These are phyloP conservation scores for Spizellomyces punctatus DNA, from an alignment of 192 early-diverging fungal species.

Conservation along the genomic window DNA sequence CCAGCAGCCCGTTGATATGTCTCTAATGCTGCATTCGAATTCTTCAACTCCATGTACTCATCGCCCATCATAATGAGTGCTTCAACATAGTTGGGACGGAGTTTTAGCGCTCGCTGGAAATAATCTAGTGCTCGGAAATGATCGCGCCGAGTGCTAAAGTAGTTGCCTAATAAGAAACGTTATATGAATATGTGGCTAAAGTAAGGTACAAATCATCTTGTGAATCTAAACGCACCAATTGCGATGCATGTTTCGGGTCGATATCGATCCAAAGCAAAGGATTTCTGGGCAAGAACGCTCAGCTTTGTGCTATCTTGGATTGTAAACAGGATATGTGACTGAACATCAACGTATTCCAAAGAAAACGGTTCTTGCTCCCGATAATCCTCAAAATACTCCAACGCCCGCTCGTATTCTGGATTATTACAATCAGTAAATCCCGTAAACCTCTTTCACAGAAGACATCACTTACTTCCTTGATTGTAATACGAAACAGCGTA, in stretches of 20 bases:
- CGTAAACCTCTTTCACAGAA: neutral
- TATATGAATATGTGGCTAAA: neutral
- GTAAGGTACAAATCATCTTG: neutral
- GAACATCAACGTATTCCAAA: conserved; percentile 80
- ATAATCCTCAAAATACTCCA: conserved; percentile 69
- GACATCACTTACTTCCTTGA: conserved; percentile 9
- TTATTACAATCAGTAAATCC: neutral
- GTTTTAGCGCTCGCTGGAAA: conserved; percentile 81
- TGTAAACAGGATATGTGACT: conserved; percentile 87
- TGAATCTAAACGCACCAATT: conserved; percentile 15
- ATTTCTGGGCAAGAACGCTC: conserved; percentile 74
- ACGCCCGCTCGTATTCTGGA: conserved; percentile 76
- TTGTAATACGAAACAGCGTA: conserved; percentile 22
- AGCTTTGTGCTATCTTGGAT: conserved; percentile 72
- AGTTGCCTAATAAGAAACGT: conserved; percentile 69
- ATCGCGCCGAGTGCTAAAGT: conserved; percentile 80
- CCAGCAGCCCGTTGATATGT: conserved; percentile 83
- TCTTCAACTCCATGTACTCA: conserved; percentile 92
- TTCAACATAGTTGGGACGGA: conserved; percentile 72
- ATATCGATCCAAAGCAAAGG: conserved; percentile 72
- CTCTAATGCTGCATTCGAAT: conserved; percentile 84
- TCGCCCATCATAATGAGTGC: conserved; percentile 96
- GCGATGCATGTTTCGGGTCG: conserved; percentile 81
- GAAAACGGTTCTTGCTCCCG: conserved; percentile 72
- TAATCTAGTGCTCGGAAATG: conserved; percentile 83